phyloP scores from a whole-genome alignment of 805 yeast species.

The Kluyveromyces wickerhamii region DNA sequence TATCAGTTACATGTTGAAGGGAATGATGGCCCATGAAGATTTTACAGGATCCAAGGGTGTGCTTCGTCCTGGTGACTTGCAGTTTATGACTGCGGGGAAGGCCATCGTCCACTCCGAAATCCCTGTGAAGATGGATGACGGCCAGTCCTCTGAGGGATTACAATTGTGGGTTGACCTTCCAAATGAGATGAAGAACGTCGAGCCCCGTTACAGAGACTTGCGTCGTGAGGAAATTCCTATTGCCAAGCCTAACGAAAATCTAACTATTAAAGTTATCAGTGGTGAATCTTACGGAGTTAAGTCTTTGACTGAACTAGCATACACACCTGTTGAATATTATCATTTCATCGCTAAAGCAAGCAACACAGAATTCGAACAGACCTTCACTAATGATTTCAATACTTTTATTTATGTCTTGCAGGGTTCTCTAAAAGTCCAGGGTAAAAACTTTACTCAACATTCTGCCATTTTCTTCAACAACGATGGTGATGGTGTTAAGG shows the following conservation, averaged over 20 bases:
- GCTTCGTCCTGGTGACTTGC: constrained; percentile 74
- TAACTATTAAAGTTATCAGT: constrained; percentile 55
- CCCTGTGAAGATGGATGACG: constrained; percentile 51
- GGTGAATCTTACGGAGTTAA: constrained; percentile 74
- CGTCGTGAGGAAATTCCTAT: constrained; percentile 63
- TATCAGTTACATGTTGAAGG: constrained; percentile 57
- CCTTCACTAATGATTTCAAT: constrained; percentile 52
- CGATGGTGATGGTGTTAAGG: constrained; percentile 58
- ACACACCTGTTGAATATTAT: constrained; percentile 72
- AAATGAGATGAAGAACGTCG: constrained; percentile 46
- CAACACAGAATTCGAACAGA: constrained; percentile 49
- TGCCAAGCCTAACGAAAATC: constrained; percentile 56
- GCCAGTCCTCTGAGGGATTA: constrained; percentile 53
- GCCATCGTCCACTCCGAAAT: constrained; percentile 85
- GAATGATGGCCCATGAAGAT: constrained; percentile 74
- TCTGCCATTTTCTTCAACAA: constrained; percentile 56
- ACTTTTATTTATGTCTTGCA: constrained; percentile 59
- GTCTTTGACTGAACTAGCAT: constrained; percentile 66
- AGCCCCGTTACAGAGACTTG: constrained; percentile 75
- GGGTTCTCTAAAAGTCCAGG: constrained; percentile 48
- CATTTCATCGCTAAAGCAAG: constrained; percentile 59
- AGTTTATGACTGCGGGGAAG: constrained; percentile 89
- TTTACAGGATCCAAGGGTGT: constrained; percentile 80
- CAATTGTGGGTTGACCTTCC: constrained; percentile 90
- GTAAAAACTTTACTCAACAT: constrained; percentile 35